Evolutionary conservation across 2,329 filamentous ascomycete genomes (phyloP), one percentile per base, ranked within the genome.

Genomic region (Amauroascus verrucosus): DNA sequence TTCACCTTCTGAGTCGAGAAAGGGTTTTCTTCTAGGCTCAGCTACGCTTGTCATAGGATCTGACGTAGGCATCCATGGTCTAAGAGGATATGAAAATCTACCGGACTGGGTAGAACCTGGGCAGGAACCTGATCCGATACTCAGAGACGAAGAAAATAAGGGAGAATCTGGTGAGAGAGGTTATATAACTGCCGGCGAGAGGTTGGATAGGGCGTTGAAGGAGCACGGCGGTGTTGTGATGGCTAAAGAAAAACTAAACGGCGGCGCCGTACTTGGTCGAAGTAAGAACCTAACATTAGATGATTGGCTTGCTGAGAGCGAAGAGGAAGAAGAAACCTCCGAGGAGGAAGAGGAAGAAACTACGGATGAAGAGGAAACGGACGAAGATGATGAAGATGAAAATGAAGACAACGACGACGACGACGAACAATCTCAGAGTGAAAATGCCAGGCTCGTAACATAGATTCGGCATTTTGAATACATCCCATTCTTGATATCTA

Each of bases 41-140:
- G 82, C 91, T 1, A 91, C 88, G 14, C 78, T 97, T 0, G 85
- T 96, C 0, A 75, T 97, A 9, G 89, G 87, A 1, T 82, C 83
- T 1, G 85, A 86, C 6, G 82, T 81, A 5, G 86, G 85, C 2
- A 70, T 86, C 8, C 83, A 86, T 55, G 86, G 86, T 0, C 72
- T 96, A 8, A 77, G 77, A 45, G 91, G 90, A 2, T 96, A 96
- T 62, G 82, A 86, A 60, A 67, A 79, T 16, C 69, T 98, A 18
- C 90, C 93, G 0, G 79, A 85, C 22, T 97, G 93, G 93, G 89
- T 97, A 0, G 74, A 80, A 60, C 77, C 80, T 3, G 91, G 89
- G 1, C 70, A 81, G 16, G 89, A 97, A 67, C 93, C 93, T 0
- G 84, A 94, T 66, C 75, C 84, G 1, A 77, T 74, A 46, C 73